Percentiles rank a stretch among this genome's conserved stretches.
Evolutionary conservation across 2,329 filamentous ascomycete species (phyloP).

Genomic region (Diaporthe vexans): DNA sequence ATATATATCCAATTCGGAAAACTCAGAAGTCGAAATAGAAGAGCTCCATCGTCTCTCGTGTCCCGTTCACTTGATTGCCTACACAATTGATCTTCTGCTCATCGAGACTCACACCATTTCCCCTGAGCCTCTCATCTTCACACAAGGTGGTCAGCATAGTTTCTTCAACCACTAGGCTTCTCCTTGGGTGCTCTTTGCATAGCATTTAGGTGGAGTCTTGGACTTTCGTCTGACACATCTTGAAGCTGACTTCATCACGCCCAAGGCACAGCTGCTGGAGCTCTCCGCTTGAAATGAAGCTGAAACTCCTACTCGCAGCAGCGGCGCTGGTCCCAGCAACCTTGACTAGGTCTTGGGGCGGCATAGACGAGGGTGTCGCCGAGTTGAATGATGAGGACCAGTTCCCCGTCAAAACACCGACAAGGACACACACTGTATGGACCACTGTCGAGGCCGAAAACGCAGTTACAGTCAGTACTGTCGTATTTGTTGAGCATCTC

Average conservation of each 20-base stretch:
- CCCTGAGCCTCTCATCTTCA: not conserved
- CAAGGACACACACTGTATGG: not conserved
- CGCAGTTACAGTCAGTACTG: not conserved
- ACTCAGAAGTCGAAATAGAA: not conserved
- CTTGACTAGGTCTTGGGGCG: slow-evolving; percentile 2
- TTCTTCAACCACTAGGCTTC: not conserved
- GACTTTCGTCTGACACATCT: not conserved
- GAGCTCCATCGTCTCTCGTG: not conserved
- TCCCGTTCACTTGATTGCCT: not conserved
- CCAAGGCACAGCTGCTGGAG: not conserved
- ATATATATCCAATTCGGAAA: not conserved
- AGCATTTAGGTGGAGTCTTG: not conserved
- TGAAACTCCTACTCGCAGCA: not conserved
- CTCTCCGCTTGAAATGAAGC: not conserved
- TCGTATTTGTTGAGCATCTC: slow-evolving; percentile 7
- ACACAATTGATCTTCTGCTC: not conserved
- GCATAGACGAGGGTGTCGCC: not conserved
- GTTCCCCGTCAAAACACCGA: not conserved
- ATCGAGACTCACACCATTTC: not conserved
- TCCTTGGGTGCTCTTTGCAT: not conserved
- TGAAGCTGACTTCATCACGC: not conserved
- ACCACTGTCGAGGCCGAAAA: too few species aligned
- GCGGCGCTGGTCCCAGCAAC: not conserved
- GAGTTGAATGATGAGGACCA: not conserved
- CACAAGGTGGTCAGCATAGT: not conserved